These are phyloP conservation scores for Zygosaccharomyces gambellarensis DNA, from an alignment of 805 yeast species.

Conservation along the genomic window DNA sequence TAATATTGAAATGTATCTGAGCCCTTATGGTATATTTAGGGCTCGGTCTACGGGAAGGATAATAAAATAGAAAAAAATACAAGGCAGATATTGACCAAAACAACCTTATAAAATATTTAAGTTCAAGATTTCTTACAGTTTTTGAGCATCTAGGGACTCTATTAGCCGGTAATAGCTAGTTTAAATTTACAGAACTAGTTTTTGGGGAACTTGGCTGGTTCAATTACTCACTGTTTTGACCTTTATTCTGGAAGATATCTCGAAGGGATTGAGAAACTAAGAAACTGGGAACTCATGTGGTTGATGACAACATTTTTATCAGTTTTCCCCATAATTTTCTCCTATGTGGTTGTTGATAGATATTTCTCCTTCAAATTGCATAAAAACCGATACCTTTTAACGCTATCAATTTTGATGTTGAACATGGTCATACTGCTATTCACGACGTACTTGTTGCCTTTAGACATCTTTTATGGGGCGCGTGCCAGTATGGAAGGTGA, in stretches of 20 bases:
- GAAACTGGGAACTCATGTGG: constrained; percentile 7
- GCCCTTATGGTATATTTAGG: neutral
- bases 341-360: constrained; percentile 23
- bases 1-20: neutral
- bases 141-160: neutral
- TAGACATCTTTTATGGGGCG: constrained; percentile 25
- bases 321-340: constrained; percentile 8
- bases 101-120: neutral
- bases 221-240: neutral
- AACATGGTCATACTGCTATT: constrained; percentile 28
- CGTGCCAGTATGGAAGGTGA: constrained; percentile 3
- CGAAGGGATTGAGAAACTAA: neutral
- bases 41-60: neutral
- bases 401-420: constrained; percentile 18
- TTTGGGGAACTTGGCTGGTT: neutral
- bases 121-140: no score
- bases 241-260: neutral
- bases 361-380: constrained; percentile 31
- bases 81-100: neutral
- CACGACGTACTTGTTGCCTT: constrained; percentile 30
- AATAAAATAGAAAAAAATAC: neutral
- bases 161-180: neutral
- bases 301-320: constrained; percentile 6
- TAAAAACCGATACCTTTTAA: constrained; percentile 23
- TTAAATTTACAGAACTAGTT: neutral